Base-by-base conservation (phyloP, 2,329 filamentous ascomycete species). In the Fusarium circinatum region DNA sequence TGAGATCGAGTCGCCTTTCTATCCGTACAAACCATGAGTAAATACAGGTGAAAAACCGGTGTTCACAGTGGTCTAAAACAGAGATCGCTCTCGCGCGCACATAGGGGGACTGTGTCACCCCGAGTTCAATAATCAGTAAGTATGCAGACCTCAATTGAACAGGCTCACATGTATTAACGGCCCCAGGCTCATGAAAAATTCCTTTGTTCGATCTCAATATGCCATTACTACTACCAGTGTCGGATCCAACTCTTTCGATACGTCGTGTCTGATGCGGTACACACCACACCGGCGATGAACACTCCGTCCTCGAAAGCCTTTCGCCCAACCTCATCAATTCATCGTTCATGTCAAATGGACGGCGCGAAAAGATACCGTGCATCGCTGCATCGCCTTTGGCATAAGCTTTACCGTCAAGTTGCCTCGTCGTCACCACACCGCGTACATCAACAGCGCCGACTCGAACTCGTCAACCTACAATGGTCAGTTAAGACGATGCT, bases 171-270 rank as follows among this genome's bases (percentile, higher is more conserved):
- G 14, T 48, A n/a, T 4, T 48, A 8, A 48, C 45, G 6, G 26
- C 20, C 7, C 14, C 4, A 30, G 11, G 4, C 1, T 2, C 26
- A 5, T 30, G 14, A 12, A 4, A 3, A 48, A 30, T 17, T 10
- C 20, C 14, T 8, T n/a, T 1, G 4, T n/a, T 22, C 20, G 7
- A n/a, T n/a, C 45, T 30, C 7, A 17, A 17, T 9, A 30, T 48
- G 26, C 45, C 0, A 48, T 17, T 30, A 5, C 26, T 30, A 3
- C 9, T 12, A 14, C 5, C 14, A 6, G 14, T n/a, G 4, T n/a
- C 26, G 26, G 20, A 12, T n/a, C 45, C 10, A 15, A 48, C 45
- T 48, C 45, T 30, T n/a, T 48, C 26, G 10, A 48, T 17, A 12
- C 20, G 9, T 4, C 4, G 14, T 48, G 14, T 30, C 26, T 48